Evolutionary conservation across 306 rosid genomes (phyloP), one percentile per base, ranked within the genome.

Genomic region (Cucurbita moschata): DNA sequence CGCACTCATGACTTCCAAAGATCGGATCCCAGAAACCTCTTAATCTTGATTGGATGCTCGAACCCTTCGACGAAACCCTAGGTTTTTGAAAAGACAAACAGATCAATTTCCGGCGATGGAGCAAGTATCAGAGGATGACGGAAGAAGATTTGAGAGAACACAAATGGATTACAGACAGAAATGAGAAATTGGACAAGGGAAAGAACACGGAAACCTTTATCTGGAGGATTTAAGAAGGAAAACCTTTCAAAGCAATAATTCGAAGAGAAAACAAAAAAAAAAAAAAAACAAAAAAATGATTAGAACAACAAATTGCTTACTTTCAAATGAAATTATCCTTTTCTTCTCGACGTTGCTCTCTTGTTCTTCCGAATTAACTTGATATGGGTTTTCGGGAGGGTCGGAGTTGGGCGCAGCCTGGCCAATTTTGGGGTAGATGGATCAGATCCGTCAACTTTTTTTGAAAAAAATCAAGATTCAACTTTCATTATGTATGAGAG

Each of bases 1-100:
- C 53, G 83, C 89, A 82, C 96, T 92, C 98, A 90, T 92, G 75
- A 82, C 81, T 69, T n/a, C 49, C 60, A 49, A 47, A 35, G 62
- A 75, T 73, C 76, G 66, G 66, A 73, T 73, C 76, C 74, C 59
- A 50, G 40, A 30, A 51, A 70, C 30, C 44, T 60, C 74, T 70
- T 50, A 30, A 51, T 50, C 60, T 14, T 16, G 47, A 50, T 70
- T 51, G 74, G 74, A 69, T 23, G 46, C 23, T 1, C 21, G 73
- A 49, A 68, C 23, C 54, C 21, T 46, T 6, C 1, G 6, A 49
- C 23, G 59, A 70, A 70, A 51, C 60, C 74, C 74, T 70, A 70
- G 74, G 26, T 13, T 47, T 30, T 68, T 6, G 73, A 21, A 68
- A 68, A 30, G 26, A 46, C 7, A 7, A 23, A 26, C 1, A 26